Evolutionary conservation across 1,139 yeast genomes (phyloP).

Genomic region (Yamadazyma taylorii): DNA sequence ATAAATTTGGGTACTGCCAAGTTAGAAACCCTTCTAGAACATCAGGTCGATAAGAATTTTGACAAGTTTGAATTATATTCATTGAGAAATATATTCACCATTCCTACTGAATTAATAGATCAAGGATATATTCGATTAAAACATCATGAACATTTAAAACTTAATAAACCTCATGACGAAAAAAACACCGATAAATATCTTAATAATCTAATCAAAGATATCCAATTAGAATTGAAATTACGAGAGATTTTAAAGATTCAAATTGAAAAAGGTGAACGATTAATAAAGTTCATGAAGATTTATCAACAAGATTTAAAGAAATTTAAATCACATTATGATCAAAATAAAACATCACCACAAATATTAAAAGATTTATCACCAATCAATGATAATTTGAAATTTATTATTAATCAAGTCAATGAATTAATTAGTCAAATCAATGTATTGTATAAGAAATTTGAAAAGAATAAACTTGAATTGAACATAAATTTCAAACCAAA

Average conservation of each 20-base stretch:
- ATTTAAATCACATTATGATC: conserved; percentile 19
- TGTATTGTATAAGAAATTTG: conserved; percentile 33
- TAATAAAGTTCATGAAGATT: conserved; percentile 31
- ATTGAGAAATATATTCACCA: conserved; percentile 68
- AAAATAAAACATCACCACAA: conserved; percentile 20
- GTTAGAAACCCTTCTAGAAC: conserved; percentile 74
- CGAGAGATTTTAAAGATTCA: conserved; percentile 45
- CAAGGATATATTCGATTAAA: conserved; percentile 66
- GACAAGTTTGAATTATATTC: conserved; percentile 86
- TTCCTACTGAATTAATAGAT: conserved; percentile 68
- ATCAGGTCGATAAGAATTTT: conserved; percentile 78
- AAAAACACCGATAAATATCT: conserved; percentile 35
- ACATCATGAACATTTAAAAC: conserved; percentile 63
- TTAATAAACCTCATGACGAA: conserved; percentile 17
- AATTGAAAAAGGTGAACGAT: conserved; percentile 35
- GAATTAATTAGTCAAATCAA: conserved; percentile 40
- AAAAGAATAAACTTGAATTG: conserved; percentile 17
- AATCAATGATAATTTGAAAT: conserved; percentile 52
- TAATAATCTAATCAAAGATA: conserved; percentile 35
- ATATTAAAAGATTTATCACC: conserved; percentile 48
- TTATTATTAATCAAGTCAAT: conserved; percentile 41
- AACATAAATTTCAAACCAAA: conserved; percentile 23
- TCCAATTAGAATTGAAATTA: conserved; percentile 46
- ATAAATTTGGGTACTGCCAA: conserved; percentile 77
- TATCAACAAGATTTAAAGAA: conserved; percentile 30